These are phyloP conservation scores for Russula earlei DNA, from an alignment of 768 basidiomycete genomes.

Conservation along the genomic window DNA sequence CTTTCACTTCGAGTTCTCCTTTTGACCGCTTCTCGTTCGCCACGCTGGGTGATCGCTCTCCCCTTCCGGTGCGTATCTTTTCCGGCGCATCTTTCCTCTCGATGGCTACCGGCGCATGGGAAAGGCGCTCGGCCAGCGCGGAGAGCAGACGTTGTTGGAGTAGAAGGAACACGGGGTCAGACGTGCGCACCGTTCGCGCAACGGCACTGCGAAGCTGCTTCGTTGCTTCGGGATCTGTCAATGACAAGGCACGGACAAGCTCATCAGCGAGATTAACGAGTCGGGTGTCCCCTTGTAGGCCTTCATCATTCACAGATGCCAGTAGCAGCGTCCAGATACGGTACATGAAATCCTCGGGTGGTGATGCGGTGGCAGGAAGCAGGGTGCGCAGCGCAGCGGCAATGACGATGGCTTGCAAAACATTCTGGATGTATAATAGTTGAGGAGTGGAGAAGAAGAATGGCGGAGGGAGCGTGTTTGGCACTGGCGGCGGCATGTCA, in stretches of 20 bases:
- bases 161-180: conserved; percentile 59
- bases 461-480: conserved; percentile 51
- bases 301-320: conserved; percentile 40
- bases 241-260: conserved; percentile 45
- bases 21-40: not conserved
- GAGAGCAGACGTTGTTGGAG: conserved; percentile 49
- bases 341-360: conserved; percentile 36
- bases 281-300: conserved; percentile 37
- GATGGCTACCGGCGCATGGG: conserved; percentile 2
- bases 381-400: conserved; percentile 51
- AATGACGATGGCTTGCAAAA: conserved; percentile 61
- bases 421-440: conserved; percentile 54
- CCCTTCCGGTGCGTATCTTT: conserved; percentile 12
- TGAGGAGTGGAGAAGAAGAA: conserved; percentile 50
- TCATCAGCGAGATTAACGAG: conserved; percentile 66
- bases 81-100: conserved; percentile 10
- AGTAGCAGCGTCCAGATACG: conserved; percentile 60
- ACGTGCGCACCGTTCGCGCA: conserved; percentile 47
- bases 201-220: conserved; percentile 48
- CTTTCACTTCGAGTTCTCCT: conserved; percentile 36
- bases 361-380: conserved; percentile 27
- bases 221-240: conserved; percentile 37
- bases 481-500: not conserved
- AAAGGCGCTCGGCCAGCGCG: conserved; percentile 28
- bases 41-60: conserved; percentile 1